phyloP scores from a whole-genome alignment of 495 filamentous ascomycete species.

The Podospora didyma region DNA sequence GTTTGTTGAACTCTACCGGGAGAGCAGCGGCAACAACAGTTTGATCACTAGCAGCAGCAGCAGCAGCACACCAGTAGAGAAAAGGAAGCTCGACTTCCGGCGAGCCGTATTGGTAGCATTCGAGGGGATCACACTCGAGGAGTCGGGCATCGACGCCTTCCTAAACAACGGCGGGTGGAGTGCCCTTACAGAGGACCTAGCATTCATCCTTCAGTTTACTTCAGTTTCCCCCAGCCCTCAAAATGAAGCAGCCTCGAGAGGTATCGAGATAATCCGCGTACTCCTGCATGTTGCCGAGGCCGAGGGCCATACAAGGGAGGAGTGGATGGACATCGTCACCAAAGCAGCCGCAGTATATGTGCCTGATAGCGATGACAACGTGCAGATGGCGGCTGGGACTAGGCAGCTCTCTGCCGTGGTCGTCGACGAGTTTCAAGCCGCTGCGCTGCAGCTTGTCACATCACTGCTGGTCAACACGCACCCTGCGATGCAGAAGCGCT shows the following conservation, averaged over 20 bases:
- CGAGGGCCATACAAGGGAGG: conserved; percentile 35
- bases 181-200: conserved; percentile 43
- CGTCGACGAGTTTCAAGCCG: conserved; percentile 45
- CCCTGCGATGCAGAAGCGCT: conserved; percentile 41
- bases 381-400: conserved; percentile 3
- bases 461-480: conserved; percentile 43
- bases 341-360: conserved; percentile 33
- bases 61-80: conserved; percentile 4
- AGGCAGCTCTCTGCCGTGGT: not conserved
- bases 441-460: conserved; percentile 47
- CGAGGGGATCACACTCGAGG: conserved; percentile 44
- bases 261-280: conserved; percentile 50
- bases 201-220: conserved; percentile 28
- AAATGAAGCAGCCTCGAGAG: conserved; percentile 26
- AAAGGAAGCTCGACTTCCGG: conserved; percentile 39
- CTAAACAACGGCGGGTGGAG: conserved; percentile 46
- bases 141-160: conserved; percentile 43
- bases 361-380: conserved; percentile 9
- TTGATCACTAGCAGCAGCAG: conserved; percentile 1
- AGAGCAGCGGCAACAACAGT: conserved; percentile 13
- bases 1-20: conserved; percentile 51
- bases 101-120: conserved; percentile 50
- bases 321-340: conserved; percentile 46
- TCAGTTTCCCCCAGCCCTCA: conserved; percentile 3
- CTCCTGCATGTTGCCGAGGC: conserved; percentile 43